These are phyloP conservation scores for Pleurotus eryngii DNA, from an alignment of 768 basidiomycete genomes.

Conservation along the genomic window DNA sequence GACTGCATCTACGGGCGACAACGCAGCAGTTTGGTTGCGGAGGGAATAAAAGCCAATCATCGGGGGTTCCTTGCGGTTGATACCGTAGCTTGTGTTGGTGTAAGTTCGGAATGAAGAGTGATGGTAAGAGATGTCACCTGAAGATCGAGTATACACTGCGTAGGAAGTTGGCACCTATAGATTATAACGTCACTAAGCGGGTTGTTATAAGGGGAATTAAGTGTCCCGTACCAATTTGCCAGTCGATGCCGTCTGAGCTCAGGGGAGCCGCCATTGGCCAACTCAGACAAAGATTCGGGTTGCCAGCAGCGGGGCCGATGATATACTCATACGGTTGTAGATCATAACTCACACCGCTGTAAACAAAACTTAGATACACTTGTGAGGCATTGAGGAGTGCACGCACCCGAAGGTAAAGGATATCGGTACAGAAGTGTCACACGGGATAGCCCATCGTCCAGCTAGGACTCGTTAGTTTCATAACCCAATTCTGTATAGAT, in stretches of 20 bases:
- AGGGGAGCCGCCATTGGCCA: conserved; percentile 73
- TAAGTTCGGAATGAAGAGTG: background rate
- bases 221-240: conserved; percentile 64
- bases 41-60: conserved; percentile 75
- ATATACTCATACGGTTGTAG: conserved; percentile 75
- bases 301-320: conserved; percentile 63
- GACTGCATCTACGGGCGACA: conserved; percentile 33
- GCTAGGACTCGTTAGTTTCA: conserved; percentile 20
- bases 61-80: conserved; percentile 69
- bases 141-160: conserved; percentile 77
- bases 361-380: too few species aligned
- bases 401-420: conserved; percentile 67
- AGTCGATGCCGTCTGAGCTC: conserved; percentile 72
- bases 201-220: background rate
- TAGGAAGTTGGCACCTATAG: conserved; percentile 59
- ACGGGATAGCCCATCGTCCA: conserved; percentile 79
- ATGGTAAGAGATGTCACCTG: conserved; percentile 41
- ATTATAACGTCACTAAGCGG: background rate
- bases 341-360: conserved; percentile 39
- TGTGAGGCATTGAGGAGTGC: background rate
- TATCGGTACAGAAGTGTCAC: conserved; percentile 54
- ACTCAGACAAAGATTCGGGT: conserved; percentile 65
- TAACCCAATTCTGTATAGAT: background rate
- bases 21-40: conserved; percentile 36
- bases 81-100: conserved; percentile 55